Conservation (phyloP, 768 basidiomycete species). For the Mycena kentingensis region DNA sequence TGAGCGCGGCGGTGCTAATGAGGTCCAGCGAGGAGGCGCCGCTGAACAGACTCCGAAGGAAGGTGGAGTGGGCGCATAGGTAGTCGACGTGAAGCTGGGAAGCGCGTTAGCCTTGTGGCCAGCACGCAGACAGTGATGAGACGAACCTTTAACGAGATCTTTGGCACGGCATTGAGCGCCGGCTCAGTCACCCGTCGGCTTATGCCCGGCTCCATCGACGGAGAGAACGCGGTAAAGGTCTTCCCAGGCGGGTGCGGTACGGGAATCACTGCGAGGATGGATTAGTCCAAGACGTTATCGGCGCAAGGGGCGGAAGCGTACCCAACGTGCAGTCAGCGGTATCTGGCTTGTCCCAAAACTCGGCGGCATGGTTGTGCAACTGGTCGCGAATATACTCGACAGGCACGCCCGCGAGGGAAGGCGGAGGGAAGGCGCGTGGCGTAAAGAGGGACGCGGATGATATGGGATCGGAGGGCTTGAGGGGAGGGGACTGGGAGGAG, state of each 20-base stretch:
- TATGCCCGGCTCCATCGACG: constrained; percentile 38
- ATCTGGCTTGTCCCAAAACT: constrained; percentile 75
- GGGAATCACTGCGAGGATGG: constrained; percentile 46
- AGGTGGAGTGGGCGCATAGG: constrained; percentile 77
- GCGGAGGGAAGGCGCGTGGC: constrained; percentile 64
- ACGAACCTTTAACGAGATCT: constrained; percentile 64
- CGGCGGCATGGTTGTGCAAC: constrained; percentile 63
- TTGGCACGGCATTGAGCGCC: constrained; percentile 49
- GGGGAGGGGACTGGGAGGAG: constrained; percentile 14
- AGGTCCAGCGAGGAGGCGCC: constrained; percentile 66
- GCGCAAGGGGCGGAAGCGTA: constrained; percentile 33
- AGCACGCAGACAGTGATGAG: background rate
- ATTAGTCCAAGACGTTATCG: constrained; percentile 6
- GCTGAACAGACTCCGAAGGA: constrained; percentile 70
- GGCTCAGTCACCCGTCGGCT: constrained; percentile 57
- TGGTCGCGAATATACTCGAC: constrained; percentile 73
- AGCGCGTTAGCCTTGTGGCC: constrained; percentile 9
- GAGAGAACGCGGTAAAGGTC: constrained; percentile 29
- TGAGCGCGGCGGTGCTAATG: constrained; percentile 39
- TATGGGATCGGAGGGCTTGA: constrained; percentile 18
- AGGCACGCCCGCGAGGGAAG: constrained; percentile 63
- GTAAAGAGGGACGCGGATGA: constrained; percentile 41
- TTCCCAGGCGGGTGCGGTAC: constrained; percentile 44
- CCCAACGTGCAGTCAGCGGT: constrained; percentile 80
- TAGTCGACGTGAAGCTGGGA: constrained; percentile 77